phyloP scores from a whole-genome alignment of 208 protist species.

The Crithidia thermophila region DNA sequence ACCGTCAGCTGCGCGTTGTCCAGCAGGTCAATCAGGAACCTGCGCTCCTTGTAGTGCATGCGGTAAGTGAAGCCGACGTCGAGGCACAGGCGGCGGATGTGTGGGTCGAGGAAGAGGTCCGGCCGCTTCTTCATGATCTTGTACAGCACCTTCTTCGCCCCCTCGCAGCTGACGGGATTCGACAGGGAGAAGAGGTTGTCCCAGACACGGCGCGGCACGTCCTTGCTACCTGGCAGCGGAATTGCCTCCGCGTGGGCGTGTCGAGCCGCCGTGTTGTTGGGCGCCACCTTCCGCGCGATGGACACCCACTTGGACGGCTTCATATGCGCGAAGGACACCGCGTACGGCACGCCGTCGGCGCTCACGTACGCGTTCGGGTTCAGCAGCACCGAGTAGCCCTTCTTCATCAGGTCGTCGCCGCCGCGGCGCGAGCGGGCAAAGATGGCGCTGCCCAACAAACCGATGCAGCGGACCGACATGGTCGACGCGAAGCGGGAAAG shows the following conservation, averaged over 20 bases:
- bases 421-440: constrained; percentile 58
- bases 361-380: constrained; percentile 88
- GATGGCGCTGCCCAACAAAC: constrained; percentile 53
- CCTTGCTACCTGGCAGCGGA: constrained; percentile 12
- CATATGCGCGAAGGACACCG: constrained; percentile 77
- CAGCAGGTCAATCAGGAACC: constrained; percentile 81
- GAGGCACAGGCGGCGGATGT: constrained; percentile 59
- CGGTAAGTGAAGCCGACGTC: constrained; percentile 59
- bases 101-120: constrained; percentile 61
- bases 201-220: constrained; percentile 49
- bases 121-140: constrained; percentile 75
- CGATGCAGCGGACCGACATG: constrained; percentile 66
- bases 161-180: constrained; percentile 83
- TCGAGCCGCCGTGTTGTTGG: constrained; percentile 42
- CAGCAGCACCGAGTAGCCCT: constrained; percentile 55
- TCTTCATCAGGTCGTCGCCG: constrained; percentile 40
- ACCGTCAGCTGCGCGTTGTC: constrained; percentile 63
- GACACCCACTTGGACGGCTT: constrained; percentile 60
- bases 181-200: constrained; percentile 70
- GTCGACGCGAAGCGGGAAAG: constrained; percentile 73
- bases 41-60: constrained; percentile 81
- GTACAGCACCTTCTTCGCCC: constrained; percentile 72
- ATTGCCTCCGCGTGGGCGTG: constrained; percentile 53
- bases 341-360: constrained; percentile 81
- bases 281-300: constrained; percentile 42